Conservation (phyloP, 805 yeast genomes). For the Yarrowia hollandica region DNA sequence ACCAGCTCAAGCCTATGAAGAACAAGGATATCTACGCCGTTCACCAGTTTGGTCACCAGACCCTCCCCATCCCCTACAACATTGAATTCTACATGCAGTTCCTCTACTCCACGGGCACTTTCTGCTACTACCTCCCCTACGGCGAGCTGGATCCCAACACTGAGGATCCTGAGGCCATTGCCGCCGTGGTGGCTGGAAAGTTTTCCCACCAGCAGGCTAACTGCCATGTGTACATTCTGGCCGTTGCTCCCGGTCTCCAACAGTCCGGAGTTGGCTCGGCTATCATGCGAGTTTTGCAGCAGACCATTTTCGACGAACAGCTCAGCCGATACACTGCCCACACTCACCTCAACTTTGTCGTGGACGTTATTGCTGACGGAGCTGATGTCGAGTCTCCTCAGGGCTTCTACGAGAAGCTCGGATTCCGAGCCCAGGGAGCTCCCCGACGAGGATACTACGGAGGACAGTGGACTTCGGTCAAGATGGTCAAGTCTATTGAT, state of each 20-base stretch:
- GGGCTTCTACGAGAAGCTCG: conserved; percentile 28
- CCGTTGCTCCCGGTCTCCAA: conserved; percentile 29
- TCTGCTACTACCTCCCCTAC: conserved; percentile 27
- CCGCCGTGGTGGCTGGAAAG: conserved; percentile 27
- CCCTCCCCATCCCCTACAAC: conserved; percentile 26
- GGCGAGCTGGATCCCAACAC: conserved; percentile 28
- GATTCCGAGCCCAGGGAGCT: conserved; percentile 18
- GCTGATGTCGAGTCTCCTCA: conserved; percentile 15
- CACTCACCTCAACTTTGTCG: conserved; percentile 25
- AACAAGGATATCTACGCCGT: conserved; percentile 25
- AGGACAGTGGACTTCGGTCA: conserved; percentile 24
- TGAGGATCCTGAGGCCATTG: conserved; percentile 27
- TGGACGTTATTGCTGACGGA: conserved; percentile 25
- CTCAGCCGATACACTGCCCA: conserved; percentile 27
- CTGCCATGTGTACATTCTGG: conserved; percentile 30
- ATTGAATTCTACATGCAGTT: conserved; percentile 29
- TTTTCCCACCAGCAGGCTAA: conserved; percentile 25
- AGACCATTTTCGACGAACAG: conserved; percentile 26
- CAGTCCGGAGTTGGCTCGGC: conserved; percentile 29
- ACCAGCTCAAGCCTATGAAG: conserved; percentile 25
- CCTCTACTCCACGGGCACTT: conserved; percentile 22
- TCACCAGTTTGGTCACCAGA: conserved; percentile 24
- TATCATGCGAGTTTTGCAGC: conserved; percentile 26
- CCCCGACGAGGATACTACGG: conserved; percentile 27
- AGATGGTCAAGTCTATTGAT: conserved; percentile 27